Conservation (phyloP, 805 yeast genomes). For the Candida maris region DNA sequence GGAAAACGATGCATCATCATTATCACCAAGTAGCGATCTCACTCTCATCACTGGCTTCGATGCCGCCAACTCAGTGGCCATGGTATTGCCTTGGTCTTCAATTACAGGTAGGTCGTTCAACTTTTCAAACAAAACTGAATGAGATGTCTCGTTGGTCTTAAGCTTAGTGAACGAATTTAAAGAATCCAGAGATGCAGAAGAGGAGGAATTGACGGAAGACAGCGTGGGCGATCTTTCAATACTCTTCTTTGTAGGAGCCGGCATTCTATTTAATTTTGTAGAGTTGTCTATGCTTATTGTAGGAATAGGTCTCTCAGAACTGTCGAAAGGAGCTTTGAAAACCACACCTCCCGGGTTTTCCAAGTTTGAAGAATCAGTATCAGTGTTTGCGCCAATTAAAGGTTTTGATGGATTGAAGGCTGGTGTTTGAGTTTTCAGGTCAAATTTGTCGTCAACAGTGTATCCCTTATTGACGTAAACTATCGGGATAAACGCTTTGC, state of each 20-base stretch:
- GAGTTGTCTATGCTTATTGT: slow-evolving; percentile 13
- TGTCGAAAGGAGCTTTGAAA: slow-evolving; percentile 22
- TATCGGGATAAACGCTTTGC: slow-evolving; percentile 25
- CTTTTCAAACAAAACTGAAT: slow-evolving; percentile 21
- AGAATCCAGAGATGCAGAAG: slow-evolving; percentile 15
- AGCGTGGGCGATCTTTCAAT: slow-evolving; percentile 9
- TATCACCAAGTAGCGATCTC: slow-evolving; percentile 19
- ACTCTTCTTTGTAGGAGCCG: slow-evolving; percentile 7
- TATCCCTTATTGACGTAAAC: slow-evolving; percentile 22
- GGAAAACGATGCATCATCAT: slow-evolving; percentile 14
- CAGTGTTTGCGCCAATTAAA: background rate
- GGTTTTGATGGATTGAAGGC: background rate
- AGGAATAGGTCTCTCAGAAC: slow-evolving; percentile 14
- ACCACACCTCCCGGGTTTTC: slow-evolving; percentile 18
- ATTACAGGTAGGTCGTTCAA: slow-evolving; percentile 24
- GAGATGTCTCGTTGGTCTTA: slow-evolving; percentile 22
- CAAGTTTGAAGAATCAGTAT: slow-evolving; percentile 1
- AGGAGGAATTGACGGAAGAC: slow-evolving; percentile 14
- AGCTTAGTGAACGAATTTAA: slow-evolving; percentile 12
- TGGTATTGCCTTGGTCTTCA: slow-evolving; percentile 19
- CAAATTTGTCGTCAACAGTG: slow-evolving; percentile 7
- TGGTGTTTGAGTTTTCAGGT: background rate
- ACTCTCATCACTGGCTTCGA: slow-evolving; percentile 16
- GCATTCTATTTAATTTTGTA: background rate
- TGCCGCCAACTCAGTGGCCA: slow-evolving; percentile 11